Percentiles rank a stretch among this genome's conserved stretches.
phyloP scores from a whole-genome alignment of 164 flowering plant genomes.

The Echeveria elegans region DNA sequence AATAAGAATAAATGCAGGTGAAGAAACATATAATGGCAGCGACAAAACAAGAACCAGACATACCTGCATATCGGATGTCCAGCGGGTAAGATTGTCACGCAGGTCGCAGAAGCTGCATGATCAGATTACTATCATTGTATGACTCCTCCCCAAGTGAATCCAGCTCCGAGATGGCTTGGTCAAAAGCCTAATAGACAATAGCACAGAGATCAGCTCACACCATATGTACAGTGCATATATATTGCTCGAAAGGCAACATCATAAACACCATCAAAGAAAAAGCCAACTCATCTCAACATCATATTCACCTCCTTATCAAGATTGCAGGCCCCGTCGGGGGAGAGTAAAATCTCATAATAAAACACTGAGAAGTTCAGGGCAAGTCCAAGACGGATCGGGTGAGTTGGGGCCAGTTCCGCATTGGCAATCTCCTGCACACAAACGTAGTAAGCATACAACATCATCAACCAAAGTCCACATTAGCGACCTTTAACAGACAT shows the following conservation, averaged over 20 bases:
- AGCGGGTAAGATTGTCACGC: slow-evolving; percentile 77
- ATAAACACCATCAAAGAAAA: no score
- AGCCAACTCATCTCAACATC: no score
- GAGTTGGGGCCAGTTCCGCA: not conserved
- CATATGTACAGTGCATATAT: not conserved
- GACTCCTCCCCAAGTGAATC: slow-evolving; percentile 91
- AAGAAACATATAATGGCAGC: no score
- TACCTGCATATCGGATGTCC: slow-evolving; percentile 92
- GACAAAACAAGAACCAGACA: not conserved
- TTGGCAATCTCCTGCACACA: not conserved
- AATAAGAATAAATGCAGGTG: not conserved
- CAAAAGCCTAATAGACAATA: slow-evolving; percentile 33
- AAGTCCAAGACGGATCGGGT: not conserved
- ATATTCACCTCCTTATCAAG: not conserved
- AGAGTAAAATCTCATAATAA: not conserved
- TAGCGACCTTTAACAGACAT: not conserved
- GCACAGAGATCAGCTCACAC: not conserved
- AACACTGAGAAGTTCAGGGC: not conserved
- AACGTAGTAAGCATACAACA: not conserved
- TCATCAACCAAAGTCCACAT: not conserved
- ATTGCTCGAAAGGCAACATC: no score
- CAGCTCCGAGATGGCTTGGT: slow-evolving; percentile 74
- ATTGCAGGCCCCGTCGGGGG: not conserved
- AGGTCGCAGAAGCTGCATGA: slow-evolving; percentile 92
- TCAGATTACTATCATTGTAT: slow-evolving; percentile 84